Conservation (phyloP, 2,329 filamentous ascomycete genomes). For the Purpureocillium takamizusanense region DNA sequence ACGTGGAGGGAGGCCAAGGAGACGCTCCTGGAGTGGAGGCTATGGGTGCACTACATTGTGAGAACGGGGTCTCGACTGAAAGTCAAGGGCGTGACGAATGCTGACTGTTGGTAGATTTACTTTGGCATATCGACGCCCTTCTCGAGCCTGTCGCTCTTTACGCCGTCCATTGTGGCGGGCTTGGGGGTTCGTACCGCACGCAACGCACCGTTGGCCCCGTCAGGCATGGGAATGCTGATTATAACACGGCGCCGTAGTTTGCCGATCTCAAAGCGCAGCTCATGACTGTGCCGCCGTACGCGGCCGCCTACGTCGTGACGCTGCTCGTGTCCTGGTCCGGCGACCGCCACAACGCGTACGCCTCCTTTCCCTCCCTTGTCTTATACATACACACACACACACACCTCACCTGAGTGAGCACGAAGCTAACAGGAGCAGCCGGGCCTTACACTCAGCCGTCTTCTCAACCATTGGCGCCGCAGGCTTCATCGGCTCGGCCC, state of each 20-base stretch:
- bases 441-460: slow-evolving; percentile 33
- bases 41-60: slow-evolving; percentile 58
- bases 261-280: slow-evolving; percentile 48
- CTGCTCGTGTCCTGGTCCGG: slow-evolving; percentile 18
- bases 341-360: not conserved
- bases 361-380: slow-evolving; percentile 20
- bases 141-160: slow-evolving; percentile 51
- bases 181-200: slow-evolving; percentile 29
- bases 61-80: no score
- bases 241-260: no score
- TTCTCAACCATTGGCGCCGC: slow-evolving; percentile 34
- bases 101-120: slow-evolving; percentile 17
- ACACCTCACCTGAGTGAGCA: no score
- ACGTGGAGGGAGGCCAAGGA: slow-evolving; percentile 61
- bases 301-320: slow-evolving; percentile 37
- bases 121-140: slow-evolving; percentile 45
- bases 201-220: no score
- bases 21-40: slow-evolving; percentile 54
- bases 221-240: no score
- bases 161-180: slow-evolving; percentile 50
- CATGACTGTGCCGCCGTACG: slow-evolving; percentile 59
- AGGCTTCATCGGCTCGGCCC: slow-evolving; percentile 52
- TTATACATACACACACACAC: no score
- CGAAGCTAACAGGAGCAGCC: slow-evolving; percentile 36
- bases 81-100: no score